Base-by-base conservation (phyloP, 108 stramenopile species). In the Fragilariopsis cylindrus region DNA sequence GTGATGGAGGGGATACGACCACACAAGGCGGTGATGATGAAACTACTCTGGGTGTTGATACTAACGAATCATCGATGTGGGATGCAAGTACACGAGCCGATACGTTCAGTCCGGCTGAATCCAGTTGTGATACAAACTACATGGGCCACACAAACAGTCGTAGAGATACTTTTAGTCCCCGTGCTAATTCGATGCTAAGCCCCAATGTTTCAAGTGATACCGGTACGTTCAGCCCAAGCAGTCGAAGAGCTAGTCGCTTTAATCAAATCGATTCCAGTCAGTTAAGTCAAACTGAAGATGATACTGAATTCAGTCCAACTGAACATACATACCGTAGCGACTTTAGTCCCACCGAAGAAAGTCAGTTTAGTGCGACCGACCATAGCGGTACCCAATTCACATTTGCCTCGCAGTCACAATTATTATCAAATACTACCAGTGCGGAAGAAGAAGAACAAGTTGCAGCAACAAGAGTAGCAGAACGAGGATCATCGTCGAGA, bases 131-230 rank as follows among this genome's bases (percentile, higher is more conserved):
- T 60, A 30, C 7, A 0, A 44, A 1, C 6, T 63, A 40, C 62
- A n/a, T 44, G 9, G 43, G 7, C 30, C 30, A 30, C 46, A 45
- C 49, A 45, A 68, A 12, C 21, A 47, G 41, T 73, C 60, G 45
- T 13, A 53, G 60, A 47, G 62, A 70, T 40, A 16, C 69, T 52
- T 40, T 70, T 5, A 70, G 69, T 13, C 69, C 69, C 7, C 46
- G 69, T 7, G 69, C 45, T 15, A 67, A 47, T 67, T 44, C 43
- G 4, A 48, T 67, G 66, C 45, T 41, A 67, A 67, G n/a, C n/a
- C 66, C 9, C 18, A 67, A 4, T n/a, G 19, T 19, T 45, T 15
- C 30, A 30, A 30, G 5, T 21, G 46, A 5, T 16, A 19, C 11
- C 11, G 16, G 11, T 19, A 60, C 60, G 21, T 19, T 41, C 4